Conservation (phyloP, 495 filamentous ascomycete species). For the Penicillium odoratum region DNA sequence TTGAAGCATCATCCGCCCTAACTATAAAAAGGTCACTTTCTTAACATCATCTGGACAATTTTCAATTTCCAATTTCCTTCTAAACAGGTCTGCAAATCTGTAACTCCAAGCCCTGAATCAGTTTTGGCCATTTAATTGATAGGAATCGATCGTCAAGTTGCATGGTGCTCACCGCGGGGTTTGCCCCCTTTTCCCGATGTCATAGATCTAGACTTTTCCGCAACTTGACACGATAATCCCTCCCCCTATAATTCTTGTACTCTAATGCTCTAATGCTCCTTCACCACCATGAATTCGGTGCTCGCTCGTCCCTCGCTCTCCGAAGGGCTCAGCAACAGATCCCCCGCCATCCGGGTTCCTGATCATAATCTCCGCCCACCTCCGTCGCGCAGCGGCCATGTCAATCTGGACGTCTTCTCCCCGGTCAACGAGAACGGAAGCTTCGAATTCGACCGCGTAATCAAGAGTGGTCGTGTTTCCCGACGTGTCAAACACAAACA, state of each 20-base stretch:
- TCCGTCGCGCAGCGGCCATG: conserved; percentile 45
- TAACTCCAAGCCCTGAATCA: not conserved
- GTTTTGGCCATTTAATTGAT: not conserved
- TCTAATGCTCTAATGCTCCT: conserved; percentile 2
- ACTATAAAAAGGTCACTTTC: not conserved
- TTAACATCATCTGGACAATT: not conserved
- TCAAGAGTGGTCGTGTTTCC: conserved; percentile 81
- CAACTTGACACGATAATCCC: not conserved
- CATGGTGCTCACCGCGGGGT: conserved; percentile 18
- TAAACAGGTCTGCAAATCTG: not conserved
- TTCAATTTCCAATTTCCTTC: not conserved
- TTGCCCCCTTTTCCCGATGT: conserved; percentile 17
- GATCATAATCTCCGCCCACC: conserved; percentile 21
- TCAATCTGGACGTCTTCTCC: conserved; percentile 66
- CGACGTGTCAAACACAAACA: conserved; percentile 94
- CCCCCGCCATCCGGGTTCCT: conserved; percentile 34
- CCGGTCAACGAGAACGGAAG: conserved; percentile 94
- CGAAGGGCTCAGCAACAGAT: conserved; percentile 27
- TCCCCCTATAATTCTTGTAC: not conserved
- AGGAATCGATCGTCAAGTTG: conserved; percentile 19
- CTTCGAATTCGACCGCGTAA: conserved; percentile 89
- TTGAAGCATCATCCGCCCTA: not conserved
- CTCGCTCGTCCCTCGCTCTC: conserved; percentile 24
- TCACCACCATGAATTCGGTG: conserved; percentile 28
- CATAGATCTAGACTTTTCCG: conserved; percentile 5